Evolutionary conservation across 2,329 filamentous ascomycete genomes (phyloP), one percentile per base, ranked within the genome.

Genomic region (Arthroderma sp.): DNA sequence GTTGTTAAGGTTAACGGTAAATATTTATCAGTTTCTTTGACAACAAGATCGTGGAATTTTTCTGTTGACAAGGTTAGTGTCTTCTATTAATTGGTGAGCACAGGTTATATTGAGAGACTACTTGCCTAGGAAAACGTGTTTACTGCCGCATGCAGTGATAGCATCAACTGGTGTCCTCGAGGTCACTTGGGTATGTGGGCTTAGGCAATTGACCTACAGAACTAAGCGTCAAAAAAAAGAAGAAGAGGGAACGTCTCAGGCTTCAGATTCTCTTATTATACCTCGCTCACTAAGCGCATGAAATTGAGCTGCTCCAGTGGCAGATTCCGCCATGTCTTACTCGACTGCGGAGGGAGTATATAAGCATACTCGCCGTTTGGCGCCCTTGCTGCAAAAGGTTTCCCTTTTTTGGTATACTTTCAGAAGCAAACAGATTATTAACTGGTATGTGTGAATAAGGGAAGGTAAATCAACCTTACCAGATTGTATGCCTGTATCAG

Each of bases 361-460:
- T 33, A 33, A 15, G 36, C 29, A 27, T 42, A 30, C 11, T 32
- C 40, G 4, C 40, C 40, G n/a, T 32, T 32, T 4, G 40, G 40
- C n/a, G 36, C 15, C 6, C 30, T 30, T 27, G 33, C 40, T 9
- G 40, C 40, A 15, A 30, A 42, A 6, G 15, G 40, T 6, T 42
- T 42, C 10, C 40, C 40, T 27, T 42, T 42, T 27, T 42, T 42
- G 11, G 30, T 42, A 28, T 42, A 42, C 40, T 42, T 5, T 11
- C 29, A 42, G 11, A 2, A 33, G 7, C 36, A n/a, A 42, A 27
- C 3, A 4, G 11, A 28, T 3, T 3, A 5, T 6, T 34, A 6
- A 7, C 11, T n/a, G 4, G 3, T 3, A 28, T 7, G 6, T 5
- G 8, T 22, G 3, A 22, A 22, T 22, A 22, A 2, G 15, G 15